Percentiles rank a stretch among this genome's conserved stretches.
phyloP scores from a whole-genome alignment of 805 yeast genomes.

The Wilhelminamyces savonicus region DNA sequence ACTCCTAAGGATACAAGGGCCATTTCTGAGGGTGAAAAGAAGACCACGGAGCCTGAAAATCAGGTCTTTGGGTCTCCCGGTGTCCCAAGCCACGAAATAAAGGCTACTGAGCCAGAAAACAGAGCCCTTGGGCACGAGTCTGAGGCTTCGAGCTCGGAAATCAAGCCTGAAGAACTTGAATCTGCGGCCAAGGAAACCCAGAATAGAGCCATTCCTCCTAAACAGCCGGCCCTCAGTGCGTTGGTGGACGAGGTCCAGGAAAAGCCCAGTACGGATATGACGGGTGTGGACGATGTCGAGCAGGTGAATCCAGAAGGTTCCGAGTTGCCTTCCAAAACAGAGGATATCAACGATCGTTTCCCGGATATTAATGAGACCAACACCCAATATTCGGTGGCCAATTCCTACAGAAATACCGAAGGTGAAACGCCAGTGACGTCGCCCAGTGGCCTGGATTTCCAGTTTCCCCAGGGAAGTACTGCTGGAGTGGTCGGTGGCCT shows the following conservation, averaged over 20 bases:
- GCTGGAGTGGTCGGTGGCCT: constrained; percentile 32
- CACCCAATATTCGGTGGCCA: constrained; percentile 26
- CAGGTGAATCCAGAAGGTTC: constrained; percentile 1
- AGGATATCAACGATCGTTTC: constrained; percentile 16
- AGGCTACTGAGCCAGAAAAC: too few species aligned
- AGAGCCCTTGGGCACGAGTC: too few species aligned
- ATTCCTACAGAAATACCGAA: constrained; percentile 15
- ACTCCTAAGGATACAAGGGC: not conserved
- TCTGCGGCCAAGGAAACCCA: too few species aligned
- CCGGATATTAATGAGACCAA: constrained; percentile 21
- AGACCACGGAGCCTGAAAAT: too few species aligned
- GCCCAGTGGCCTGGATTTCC: constrained; percentile 43
- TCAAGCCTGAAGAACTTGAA: too few species aligned
- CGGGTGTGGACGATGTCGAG: constrained; percentile 13
- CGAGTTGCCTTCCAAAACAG: constrained; percentile 1
- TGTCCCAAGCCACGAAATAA: too few species aligned
- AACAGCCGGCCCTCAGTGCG: too few species aligned
- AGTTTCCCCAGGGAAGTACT: constrained; percentile 27
- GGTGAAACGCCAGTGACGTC: constrained; percentile 44
- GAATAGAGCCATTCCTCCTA: too few species aligned
- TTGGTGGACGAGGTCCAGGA: constrained; percentile 23
- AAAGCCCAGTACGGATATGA: constrained; percentile 20
- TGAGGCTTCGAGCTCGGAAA: too few species aligned
- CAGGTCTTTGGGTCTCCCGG: too few species aligned
- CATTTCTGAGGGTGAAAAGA: too few species aligned